Evolutionary conservation across 495 filamentous ascomycete species (phyloP).

Genomic region (Alectoria sarmentosa): DNA sequence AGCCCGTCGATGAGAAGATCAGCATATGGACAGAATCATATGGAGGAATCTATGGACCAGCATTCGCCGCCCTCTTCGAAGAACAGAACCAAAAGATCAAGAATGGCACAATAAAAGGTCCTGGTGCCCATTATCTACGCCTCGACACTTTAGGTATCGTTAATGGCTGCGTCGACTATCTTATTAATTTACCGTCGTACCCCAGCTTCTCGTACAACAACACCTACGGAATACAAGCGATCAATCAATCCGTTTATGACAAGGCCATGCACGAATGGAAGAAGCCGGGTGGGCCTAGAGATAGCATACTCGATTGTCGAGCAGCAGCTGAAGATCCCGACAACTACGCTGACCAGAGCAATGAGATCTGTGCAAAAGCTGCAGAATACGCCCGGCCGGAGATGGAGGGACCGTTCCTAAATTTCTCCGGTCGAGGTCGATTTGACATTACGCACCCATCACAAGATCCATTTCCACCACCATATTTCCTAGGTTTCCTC

Average conservation of each 20-base stretch:
- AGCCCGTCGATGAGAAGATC: no score
- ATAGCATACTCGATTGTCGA: no score
- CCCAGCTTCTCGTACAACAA: slow-evolving; percentile 65
- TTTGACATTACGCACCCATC: no score
- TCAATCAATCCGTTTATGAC: slow-evolving; percentile 48
- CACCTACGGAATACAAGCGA: slow-evolving; percentile 61
- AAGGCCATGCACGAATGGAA: slow-evolving; percentile 40
- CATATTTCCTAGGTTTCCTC: no score
- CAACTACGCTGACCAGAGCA: no score
- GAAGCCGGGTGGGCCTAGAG: slow-evolving; percentile 22
- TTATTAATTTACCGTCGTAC: slow-evolving; percentile 58
- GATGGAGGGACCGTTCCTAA: no score
- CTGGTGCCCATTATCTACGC: slow-evolving; percentile 37
- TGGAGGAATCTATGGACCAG: slow-evolving; percentile 61
- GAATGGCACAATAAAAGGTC: slow-evolving; percentile 7
- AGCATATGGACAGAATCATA: slow-evolving; percentile 39
- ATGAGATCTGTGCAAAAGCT: no score
- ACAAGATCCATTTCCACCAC: no score
- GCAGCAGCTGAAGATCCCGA: no score
- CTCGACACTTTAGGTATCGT: slow-evolving; percentile 47
- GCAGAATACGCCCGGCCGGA: no score
- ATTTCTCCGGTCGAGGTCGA: no score
- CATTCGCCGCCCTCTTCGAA: slow-evolving; percentile 58
- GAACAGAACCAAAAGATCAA: slow-evolving; percentile 50
- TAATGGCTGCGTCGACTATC: slow-evolving; percentile 70